Percentiles rank a stretch among this genome's conserved stretches.
phyloP scores from a whole-genome alignment of 495 filamentous ascomycete genomes.

The Podospora pseudoanserina region DNA sequence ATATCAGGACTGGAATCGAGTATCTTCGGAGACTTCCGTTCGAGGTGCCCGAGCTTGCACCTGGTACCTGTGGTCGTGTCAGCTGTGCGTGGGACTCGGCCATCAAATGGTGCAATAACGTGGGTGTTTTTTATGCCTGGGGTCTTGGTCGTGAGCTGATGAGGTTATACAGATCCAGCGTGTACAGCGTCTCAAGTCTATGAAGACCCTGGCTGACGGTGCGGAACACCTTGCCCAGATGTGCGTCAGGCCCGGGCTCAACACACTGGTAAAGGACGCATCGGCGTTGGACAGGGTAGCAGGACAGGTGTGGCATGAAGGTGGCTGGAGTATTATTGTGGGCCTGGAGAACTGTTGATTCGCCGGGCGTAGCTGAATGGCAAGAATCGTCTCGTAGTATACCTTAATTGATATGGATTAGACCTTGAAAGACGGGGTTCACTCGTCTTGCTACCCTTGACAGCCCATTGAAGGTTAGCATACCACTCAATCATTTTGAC shows the following conservation, averaged over 20 bases:
- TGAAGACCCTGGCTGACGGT: neutral
- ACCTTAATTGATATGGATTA: neutral
- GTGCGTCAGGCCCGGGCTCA: neutral
- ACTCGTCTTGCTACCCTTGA: no score
- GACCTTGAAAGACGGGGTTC: neutral
- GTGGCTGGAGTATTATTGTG: neutral
- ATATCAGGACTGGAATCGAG: neutral
- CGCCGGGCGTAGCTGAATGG: neutral
- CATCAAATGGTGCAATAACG: neutral
- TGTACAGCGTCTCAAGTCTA: neutral
- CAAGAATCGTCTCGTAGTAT: neutral
- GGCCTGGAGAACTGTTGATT: neutral
- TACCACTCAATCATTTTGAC: no score
- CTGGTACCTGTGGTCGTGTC: neutral
- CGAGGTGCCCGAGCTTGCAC: neutral
- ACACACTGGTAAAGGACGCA: neutral
- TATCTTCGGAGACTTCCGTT: neutral
- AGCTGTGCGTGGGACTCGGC: neutral
- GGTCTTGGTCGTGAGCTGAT: neutral
- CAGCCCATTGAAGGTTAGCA: no score
- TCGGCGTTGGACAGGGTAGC: neutral
- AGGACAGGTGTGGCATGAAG: neutral
- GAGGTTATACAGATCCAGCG: neutral
- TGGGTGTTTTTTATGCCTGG: neutral
- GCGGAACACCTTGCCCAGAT: neutral